Evolutionary conservation across 768 basidiomycete species (phyloP).

Genomic region (Cystobasidiopsis lactophilus): DNA sequence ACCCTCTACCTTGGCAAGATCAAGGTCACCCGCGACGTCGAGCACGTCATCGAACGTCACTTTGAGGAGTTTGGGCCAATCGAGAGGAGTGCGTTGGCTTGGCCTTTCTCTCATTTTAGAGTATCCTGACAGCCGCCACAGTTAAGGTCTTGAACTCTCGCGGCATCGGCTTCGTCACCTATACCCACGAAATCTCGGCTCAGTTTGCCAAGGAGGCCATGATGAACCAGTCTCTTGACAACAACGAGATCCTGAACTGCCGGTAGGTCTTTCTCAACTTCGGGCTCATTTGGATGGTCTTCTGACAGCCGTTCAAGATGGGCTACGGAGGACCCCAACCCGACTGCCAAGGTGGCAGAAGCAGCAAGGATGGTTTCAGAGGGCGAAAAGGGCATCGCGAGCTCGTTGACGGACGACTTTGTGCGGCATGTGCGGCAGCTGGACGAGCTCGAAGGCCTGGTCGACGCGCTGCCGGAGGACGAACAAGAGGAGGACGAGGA

Average conservation of each 20-base stretch:
- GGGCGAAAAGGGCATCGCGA: slow-evolving; percentile 61
- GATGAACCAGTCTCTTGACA: slow-evolving; percentile 93
- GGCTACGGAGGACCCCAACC: slow-evolving; percentile 98
- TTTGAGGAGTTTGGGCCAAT: slow-evolving; percentile 93
- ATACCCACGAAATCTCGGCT: slow-evolving; percentile 58
- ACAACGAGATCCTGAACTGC: slow-evolving; percentile 92
- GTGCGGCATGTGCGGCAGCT: slow-evolving; percentile 72
- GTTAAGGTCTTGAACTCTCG: slow-evolving; percentile 84
- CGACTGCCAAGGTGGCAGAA: slow-evolving; percentile 64
- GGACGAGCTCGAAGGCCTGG: slow-evolving; percentile 47
- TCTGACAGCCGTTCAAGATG: slow-evolving; percentile 37
- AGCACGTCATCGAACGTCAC: slow-evolving; percentile 71
- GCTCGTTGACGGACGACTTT: slow-evolving; percentile 65
- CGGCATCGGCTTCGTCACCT: slow-evolving; percentile 92
- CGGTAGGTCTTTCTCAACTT: slow-evolving; percentile 28
- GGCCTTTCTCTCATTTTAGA: not conserved
- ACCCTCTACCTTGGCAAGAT: slow-evolving; percentile 88
- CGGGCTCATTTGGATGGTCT: not conserved
- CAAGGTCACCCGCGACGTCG: slow-evolving; percentile 63
- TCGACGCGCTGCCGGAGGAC: slow-evolving; percentile 16
- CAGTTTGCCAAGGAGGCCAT: slow-evolving; percentile 97
- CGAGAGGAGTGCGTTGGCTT: slow-evolving; percentile 45
- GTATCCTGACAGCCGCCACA: slow-evolving; percentile 17
- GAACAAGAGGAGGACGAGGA: slow-evolving; percentile 17
- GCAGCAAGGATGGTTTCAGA: slow-evolving; percentile 58